A percentile compares a stretch with the other conserved stretches of the same genome.
Conservation (phyloP, 331 rosid species). For the Acacia pycnantha region DNA sequence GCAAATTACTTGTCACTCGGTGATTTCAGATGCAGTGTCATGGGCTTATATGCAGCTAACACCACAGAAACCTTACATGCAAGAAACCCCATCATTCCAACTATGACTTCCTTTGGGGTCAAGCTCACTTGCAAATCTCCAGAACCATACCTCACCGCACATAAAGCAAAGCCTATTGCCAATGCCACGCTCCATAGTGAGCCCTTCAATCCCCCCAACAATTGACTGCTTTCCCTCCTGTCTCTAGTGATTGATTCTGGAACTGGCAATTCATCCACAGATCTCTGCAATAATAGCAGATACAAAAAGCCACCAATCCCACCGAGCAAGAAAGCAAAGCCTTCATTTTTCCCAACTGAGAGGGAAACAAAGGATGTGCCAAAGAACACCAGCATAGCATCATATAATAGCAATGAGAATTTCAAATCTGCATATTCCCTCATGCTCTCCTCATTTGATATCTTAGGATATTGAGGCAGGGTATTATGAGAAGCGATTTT, state of each 20-base stretch:
- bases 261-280: slow-evolving; percentile 78
- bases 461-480: slow-evolving; percentile 16
- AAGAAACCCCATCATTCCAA: slow-evolving; percentile 85
- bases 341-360: slow-evolving; percentile 51
- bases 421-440: slow-evolving; percentile 75
- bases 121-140: slow-evolving; percentile 50
- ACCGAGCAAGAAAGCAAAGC: slow-evolving; percentile 68
- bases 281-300: slow-evolving; percentile 77
- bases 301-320: slow-evolving; percentile 84
- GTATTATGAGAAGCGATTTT: slow-evolving; percentile 36
- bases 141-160: slow-evolving; percentile 44
- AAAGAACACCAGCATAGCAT: slow-evolving; percentile 52
- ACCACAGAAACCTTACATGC: slow-evolving; percentile 75
- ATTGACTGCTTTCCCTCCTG: slow-evolving; percentile 20
- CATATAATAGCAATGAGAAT: slow-evolving; percentile 79
- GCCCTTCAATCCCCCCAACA: slow-evolving; percentile 42
- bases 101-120: slow-evolving; percentile 59
- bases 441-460: slow-evolving; percentile 76
- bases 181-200: slow-evolving; percentile 55
- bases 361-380: slow-evolving; percentile 63
- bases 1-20: slow-evolving; percentile 40
- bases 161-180: slow-evolving; percentile 48
- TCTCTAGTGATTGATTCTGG: slow-evolving; percentile 39
- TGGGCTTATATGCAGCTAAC: slow-evolving; percentile 80
- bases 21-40: slow-evolving; percentile 42